Evolutionary conservation across 805 yeast species (phyloP), one percentile per base, ranked within the genome.

Genomic region (Naumovozyma dairenensis): DNA sequence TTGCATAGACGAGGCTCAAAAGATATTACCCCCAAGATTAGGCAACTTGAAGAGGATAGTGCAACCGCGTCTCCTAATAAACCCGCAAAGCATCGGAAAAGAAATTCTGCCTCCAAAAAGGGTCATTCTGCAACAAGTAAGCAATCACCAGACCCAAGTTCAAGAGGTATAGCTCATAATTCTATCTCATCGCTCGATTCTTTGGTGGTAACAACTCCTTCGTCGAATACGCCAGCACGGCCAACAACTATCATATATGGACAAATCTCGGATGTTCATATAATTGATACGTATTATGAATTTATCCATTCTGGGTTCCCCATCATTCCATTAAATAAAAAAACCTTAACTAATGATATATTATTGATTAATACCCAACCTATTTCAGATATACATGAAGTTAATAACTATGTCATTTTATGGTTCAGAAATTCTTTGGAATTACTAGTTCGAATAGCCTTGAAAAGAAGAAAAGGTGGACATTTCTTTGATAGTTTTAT

Each of bases 221-320:
- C 26, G 8, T 7, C 7, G 6, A 24, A 6, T 7, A 31, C 32
- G 9, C 20, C 16, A 6, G 21, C 20, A 25, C n/a, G n/a, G n/a
- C 19, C 26, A 10, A 14, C 20, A 6, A 26, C 34, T 15, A 40
- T 49, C 13, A 35, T 40, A 3, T 54, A 52, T 36, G 57, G 55
- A 1, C 51, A 50, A 30, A 51, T 55, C 2, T 45, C 54, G 7
- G 60, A 56, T 35, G 43, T 43, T 44, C 70, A 55, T 48, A 55
- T 59, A 59, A 65, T 60, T 54, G 69, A 59, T 51, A 57, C 57
- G 35, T 73, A 44, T 44, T 71, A 71, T 42, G 71, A 66, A 38
- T 70, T 67, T 45, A 56, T 63, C 19, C 68, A 63, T 36, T 54
- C 61, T 12, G 53, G 57, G 7, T 55, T 63, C 43, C 60, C 66